phyloP scores from a whole-genome alignment of 1,284 basidiomycete species.

The Austroboletus novae-zelandiae region DNA sequence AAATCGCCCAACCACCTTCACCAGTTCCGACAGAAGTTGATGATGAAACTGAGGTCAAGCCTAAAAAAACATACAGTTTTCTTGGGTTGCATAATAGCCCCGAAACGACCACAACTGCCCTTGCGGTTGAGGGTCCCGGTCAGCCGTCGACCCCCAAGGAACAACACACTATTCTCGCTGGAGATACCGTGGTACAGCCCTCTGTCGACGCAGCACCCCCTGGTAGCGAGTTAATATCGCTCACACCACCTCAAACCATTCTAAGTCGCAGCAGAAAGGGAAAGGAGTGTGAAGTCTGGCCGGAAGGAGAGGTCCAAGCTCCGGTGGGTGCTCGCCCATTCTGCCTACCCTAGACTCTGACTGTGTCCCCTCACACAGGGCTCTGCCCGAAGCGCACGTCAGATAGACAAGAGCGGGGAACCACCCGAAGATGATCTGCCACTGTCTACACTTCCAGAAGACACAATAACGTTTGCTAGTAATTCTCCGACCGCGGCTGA shows the following conservation, averaged over 20 bases:
- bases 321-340: conserved; percentile 13
- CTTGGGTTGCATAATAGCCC: conserved; percentile 22
- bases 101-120: not conserved
- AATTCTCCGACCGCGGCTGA: conserved; percentile 28
- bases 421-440: conserved; percentile 16
- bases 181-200: not conserved
- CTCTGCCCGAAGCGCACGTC: too few species aligned
- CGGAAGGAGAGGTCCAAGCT: not conserved
- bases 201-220: not conserved
- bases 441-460: conserved; percentile 19
- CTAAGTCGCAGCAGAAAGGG: conserved; percentile 17
- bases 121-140: not conserved
- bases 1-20: conserved; percentile 23
- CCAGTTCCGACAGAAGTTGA: conserved; percentile 27
- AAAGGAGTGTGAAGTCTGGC: conserved; percentile 20
- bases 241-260: conserved; percentile 24
- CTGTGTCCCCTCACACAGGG: not conserved
- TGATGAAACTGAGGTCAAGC: conserved; percentile 19
- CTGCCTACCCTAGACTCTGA: conserved; percentile 1
- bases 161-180: conserved; percentile 7
- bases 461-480: conserved; percentile 8
- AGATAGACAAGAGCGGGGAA: not conserved
- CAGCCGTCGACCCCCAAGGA: conserved; percentile 27
- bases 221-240: not conserved
- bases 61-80: conserved; percentile 23